Conservation (phyloP, 2,329 filamentous ascomycete genomes). For the Microdochium nivale region DNA sequence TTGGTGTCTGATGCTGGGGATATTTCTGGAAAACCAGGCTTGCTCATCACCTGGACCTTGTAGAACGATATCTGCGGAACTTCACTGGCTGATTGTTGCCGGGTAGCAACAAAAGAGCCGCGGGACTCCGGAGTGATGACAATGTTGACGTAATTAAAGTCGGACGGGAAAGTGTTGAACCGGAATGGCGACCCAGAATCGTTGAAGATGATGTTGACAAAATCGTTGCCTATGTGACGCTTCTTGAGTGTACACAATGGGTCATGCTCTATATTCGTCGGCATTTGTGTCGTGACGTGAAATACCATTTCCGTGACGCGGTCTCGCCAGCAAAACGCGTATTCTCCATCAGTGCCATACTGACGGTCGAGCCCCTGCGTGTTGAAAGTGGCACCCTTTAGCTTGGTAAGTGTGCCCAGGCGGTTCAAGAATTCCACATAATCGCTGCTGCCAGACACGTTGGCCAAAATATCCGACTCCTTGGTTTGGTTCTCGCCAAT, state of each 20-base stretch:
- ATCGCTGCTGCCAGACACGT: slow-evolving; percentile 76
- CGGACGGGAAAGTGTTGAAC: slow-evolving; percentile 86
- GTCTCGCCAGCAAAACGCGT: slow-evolving; percentile 90
- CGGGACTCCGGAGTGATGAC: slow-evolving; percentile 84
- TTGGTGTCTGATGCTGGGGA: slow-evolving; percentile 86
- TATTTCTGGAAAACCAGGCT: slow-evolving; percentile 82
- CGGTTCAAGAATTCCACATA: slow-evolving; percentile 79
- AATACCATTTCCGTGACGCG: slow-evolving; percentile 92
- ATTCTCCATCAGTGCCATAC: slow-evolving; percentile 73
- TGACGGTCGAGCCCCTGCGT: slow-evolving; percentile 81
- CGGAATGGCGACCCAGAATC: slow-evolving; percentile 84
- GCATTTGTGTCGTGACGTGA: slow-evolving; percentile 96
- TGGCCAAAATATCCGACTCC: slow-evolving; percentile 79
- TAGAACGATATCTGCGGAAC: slow-evolving; percentile 55
- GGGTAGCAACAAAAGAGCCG: slow-evolving; percentile 61
- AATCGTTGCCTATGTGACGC: slow-evolving; percentile 92
- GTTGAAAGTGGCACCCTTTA: slow-evolving; percentile 82
- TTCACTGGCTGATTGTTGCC: slow-evolving; percentile 21
- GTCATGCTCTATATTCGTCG: slow-evolving; percentile 71
- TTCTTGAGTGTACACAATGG: slow-evolving; percentile 78
- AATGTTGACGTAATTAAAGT: slow-evolving; percentile 96
- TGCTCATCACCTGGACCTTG: slow-evolving; percentile 81
- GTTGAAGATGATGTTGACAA: slow-evolving; percentile 97
- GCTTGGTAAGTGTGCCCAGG: slow-evolving; percentile 70
- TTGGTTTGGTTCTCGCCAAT: slow-evolving; percentile 78